Evolutionary conservation across 257 asterid species (phyloP), one percentile per base, ranked within the genome.

Genomic region (Osmanthus fragrans): DNA sequence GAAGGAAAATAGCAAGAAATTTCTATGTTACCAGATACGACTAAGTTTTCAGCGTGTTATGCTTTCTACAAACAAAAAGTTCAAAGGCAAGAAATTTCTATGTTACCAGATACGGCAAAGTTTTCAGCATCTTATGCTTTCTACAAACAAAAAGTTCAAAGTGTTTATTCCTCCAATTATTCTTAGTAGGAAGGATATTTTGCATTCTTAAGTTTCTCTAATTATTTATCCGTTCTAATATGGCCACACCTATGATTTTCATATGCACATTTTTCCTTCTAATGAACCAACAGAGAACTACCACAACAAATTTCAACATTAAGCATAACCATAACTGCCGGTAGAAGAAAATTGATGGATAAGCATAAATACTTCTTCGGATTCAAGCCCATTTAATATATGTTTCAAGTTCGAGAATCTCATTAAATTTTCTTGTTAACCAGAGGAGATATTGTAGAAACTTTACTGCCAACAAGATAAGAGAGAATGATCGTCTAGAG

Each of bases 331-430:
- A 27, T 63, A 58, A 21, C 66, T 10, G 12, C 32, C 32, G 2
- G 66, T 7, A 21, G 15, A 25, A 27, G 45, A 76, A 76, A 5
- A 39, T 30, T 2, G 4, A 30, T 40, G 29, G 29, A 37, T 9
- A 74, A 25, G 70, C 71, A 66, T 33, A 68, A 75, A 21, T 19
- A 37, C 69, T 16, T 79, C 58, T 70, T 36, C 72, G 18, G 70
- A 76, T 68, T 77, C 80, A 79, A 10, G 37, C 60, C 77, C 76
- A 63, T 34, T 47, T 56, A 27, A 23, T 77, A 54, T 37, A 56
- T 37, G 70, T 51, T 85, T 65, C 49, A 66, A 49, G 54, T 49
- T 75, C 64, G 47, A 80, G 76, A 56, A 47, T 75, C 66, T 67
- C 73, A 21, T 36, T 77, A 76, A 56, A 47, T 58, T 23, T 34